These are phyloP conservation scores for Magnolia sinica DNA, from an alignment of 164 flowering plant genomes.

Conservation along the genomic window DNA sequence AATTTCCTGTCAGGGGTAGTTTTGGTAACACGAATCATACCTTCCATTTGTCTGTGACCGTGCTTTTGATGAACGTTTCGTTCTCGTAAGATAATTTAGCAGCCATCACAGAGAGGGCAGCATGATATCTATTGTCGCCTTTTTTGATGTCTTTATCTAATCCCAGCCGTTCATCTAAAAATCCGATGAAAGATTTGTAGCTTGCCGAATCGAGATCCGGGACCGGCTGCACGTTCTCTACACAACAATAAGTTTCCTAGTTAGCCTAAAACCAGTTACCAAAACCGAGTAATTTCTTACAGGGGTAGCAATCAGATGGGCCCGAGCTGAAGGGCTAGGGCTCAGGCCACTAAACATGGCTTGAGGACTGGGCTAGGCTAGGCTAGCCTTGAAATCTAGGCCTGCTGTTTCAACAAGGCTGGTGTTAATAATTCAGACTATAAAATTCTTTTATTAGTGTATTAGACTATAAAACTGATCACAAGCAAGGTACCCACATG, in stretches of 20 bases:
- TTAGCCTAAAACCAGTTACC: background rate
- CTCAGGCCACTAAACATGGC: too few species aligned
- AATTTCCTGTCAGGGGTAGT: background rate
- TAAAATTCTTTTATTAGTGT: too few species aligned
- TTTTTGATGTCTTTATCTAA: slow-evolving; percentile 10
- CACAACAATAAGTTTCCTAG: background rate
- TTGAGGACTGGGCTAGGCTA: too few species aligned
- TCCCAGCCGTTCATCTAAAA: slow-evolving; percentile 40
- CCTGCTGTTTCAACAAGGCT: too few species aligned
- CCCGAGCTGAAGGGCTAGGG: too few species aligned
- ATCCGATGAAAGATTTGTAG: slow-evolving; percentile 36
- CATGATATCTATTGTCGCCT: slow-evolving; percentile 31
- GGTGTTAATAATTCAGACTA: too few species aligned
- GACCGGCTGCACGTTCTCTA: slow-evolving; percentile 36
- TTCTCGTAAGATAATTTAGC: slow-evolving; percentile 64
- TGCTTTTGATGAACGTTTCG: slow-evolving; percentile 25
- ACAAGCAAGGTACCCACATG: too few species aligned
- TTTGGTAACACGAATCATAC: slow-evolving; percentile 20
- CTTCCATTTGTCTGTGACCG: slow-evolving; percentile 53
- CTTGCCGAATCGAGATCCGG: slow-evolving; percentile 39
- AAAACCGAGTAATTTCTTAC: background rate
- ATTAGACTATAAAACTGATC: too few species aligned
- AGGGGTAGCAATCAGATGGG: background rate
- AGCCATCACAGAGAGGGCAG: slow-evolving; percentile 56
- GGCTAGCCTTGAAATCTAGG: too few species aligned